Base-by-base conservation (phyloP, 2,329 filamentous ascomycete genomes). In the Proliferodiscus dingleyae region DNA sequence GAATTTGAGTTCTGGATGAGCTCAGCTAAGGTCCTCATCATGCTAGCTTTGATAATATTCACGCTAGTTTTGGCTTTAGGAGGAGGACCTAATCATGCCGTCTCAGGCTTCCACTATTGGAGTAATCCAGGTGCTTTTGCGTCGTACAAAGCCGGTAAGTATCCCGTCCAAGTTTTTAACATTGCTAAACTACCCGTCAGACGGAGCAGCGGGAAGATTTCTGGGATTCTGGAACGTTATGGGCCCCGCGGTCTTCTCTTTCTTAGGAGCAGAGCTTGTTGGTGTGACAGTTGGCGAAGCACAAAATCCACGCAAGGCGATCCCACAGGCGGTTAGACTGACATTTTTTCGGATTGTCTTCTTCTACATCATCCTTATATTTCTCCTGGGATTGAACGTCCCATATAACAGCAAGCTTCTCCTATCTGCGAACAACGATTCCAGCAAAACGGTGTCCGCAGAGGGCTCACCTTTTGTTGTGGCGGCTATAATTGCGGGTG, bases 241-340 rank as follows among this genome's bases (percentile, higher is more conserved):
- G 29, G 49, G 49, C 6, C 70, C 68, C 11, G 77, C 77, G 8
- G 76, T 75, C 0, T 83, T 82, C 60, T 74, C 77, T 32, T 82
- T 79, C 62, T 77, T 74, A 8, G 78, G 75, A 0, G 77, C 80
- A n/a, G 83, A 87, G 59, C 72, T 85, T 9, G 64, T 69, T 18
- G 77, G 77, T 22, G 73, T 82, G 47, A 78, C 81, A 2, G 81
- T 80, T 4, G 81, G 78, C 36, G 82, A 86, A 68, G 78, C 80
- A 0, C 68, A 78, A 19, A 75, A 80, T 16, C 82, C 82, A 1
- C 74, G 78, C 42, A 73, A 75, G 58, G 83, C 81, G 64, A 78
- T 86, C 42, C 81, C 82, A 49, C 82, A 79, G 68, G 80, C 80
- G 1, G 74, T 78, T 2, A 68, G 73, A 10, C 74, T 78, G 38